Evolutionary conservation across 202 grass and related monocot genomes (phyloP).

Genomic region (Eragrostis tef): DNA sequence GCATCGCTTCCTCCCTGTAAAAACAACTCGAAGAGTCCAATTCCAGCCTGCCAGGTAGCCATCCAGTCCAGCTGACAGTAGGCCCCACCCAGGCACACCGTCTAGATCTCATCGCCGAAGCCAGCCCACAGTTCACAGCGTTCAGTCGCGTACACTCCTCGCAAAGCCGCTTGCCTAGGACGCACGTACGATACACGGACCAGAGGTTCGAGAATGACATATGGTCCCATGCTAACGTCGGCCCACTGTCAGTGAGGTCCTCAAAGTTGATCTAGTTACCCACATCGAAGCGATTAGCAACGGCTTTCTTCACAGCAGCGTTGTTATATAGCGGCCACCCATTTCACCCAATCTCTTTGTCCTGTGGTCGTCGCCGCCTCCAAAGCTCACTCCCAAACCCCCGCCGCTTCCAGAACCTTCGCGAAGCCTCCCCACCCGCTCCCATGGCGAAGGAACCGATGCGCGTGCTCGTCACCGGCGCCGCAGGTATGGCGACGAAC

Average conservation of each 20-base stretch:
- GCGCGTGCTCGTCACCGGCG: slow-evolving; percentile 97
- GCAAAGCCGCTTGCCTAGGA: not conserved
- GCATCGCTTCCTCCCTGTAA: not conserved
- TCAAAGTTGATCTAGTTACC: too few relatives aligned
- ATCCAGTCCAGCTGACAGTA: not conserved
- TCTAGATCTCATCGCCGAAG: too few relatives aligned
- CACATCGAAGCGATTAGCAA: not conserved
- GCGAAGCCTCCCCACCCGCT: slow-evolving; percentile 15
- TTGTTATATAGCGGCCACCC: slow-evolving; percentile 46
- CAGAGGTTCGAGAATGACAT: not conserved
- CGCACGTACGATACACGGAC: not conserved
- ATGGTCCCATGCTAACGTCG: rapidly evolving
- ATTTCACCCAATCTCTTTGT: slow-evolving; percentile 5
- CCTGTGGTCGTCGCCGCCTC: slow-evolving; percentile 15
- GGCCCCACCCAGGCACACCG: too few relatives aligned
- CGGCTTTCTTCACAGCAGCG: not conserved
- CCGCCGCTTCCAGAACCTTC: slow-evolving; percentile 29
- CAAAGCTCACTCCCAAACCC: not conserved
- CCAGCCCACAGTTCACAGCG: not conserved
- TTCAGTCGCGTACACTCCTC: slow-evolving; percentile 35
- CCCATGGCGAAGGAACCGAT: slow-evolving; percentile 95
- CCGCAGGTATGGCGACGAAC: slow-evolving; percentile 69
- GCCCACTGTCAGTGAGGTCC: not conserved
- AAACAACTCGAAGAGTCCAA: not conserved
- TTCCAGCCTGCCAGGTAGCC: not conserved